These are phyloP conservation scores for Scheffersomyces lignosus DNA, from an alignment of 805 yeast genomes.

Conservation along the genomic window DNA sequence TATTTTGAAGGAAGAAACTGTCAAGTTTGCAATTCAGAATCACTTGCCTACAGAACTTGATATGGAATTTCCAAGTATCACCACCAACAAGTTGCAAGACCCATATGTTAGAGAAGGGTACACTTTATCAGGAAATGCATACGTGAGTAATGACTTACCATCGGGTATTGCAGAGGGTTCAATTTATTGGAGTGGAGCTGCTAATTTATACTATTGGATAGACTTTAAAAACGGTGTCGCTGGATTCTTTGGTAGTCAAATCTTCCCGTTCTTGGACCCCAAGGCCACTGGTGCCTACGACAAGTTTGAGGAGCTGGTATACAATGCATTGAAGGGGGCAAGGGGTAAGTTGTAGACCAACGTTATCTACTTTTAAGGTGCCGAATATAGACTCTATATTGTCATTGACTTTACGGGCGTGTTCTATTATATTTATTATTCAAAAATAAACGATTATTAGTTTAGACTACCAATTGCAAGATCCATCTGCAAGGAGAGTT, in stretches of 20 bases:
- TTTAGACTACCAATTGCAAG: too few relatives aligned
- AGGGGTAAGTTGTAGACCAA: neutral
- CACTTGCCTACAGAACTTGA: conserved; percentile 28
- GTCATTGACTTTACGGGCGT: too few relatives aligned
- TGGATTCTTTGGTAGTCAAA: conserved; percentile 41
- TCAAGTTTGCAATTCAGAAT: conserved; percentile 30
- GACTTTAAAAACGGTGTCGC: conserved; percentile 37
- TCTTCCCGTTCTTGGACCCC: conserved; percentile 33
- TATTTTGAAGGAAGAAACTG: conserved; percentile 29
- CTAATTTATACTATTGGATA: conserved; percentile 41
- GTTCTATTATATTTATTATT: too few relatives aligned
- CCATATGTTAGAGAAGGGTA: conserved; percentile 24
- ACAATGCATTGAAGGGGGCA: conserved; percentile 13
- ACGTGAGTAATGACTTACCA: conserved; percentile 19
- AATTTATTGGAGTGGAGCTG: conserved; percentile 42
- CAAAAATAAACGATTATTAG: too few relatives aligned
- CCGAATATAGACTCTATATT: too few relatives aligned
- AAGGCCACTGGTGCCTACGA: conserved; percentile 15
- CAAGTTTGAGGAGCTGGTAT: conserved; percentile 26
- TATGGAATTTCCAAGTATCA: conserved; percentile 19
- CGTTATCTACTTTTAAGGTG: too few relatives aligned
- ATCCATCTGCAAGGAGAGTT: too few relatives aligned
- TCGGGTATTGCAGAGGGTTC: conserved; percentile 38
- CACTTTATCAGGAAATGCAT: conserved; percentile 37
- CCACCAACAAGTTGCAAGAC: conserved; percentile 1